Evolutionary conservation across 768 basidiomycete species (phyloP).

Genomic region (Psilocybe sp.): DNA sequence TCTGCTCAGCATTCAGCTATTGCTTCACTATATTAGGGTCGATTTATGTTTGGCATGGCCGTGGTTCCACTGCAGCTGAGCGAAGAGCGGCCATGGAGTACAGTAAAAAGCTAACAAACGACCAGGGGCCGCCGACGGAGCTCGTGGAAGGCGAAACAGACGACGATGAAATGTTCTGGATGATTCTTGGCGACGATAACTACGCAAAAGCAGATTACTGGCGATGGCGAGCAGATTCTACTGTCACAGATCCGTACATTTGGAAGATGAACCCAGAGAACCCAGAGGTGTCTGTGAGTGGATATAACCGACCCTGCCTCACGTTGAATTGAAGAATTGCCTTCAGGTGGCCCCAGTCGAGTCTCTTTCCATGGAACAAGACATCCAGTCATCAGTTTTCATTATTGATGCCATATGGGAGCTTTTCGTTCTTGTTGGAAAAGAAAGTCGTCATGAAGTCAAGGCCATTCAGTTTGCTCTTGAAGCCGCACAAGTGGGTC

Average conservation of each 20-base stretch:
- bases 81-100: slow-evolving; percentile 62
- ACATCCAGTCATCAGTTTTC: slow-evolving; percentile 48
- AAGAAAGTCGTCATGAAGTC: slow-evolving; percentile 58
- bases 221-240: slow-evolving; percentile 59
- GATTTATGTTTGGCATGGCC: slow-evolving; percentile 80
- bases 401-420: slow-evolving; percentile 80
- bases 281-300: slow-evolving; percentile 38
- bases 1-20: slow-evolving; percentile 86
- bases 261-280: slow-evolving; percentile 54
- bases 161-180: slow-evolving; percentile 81
- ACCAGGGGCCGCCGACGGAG: slow-evolving; percentile 43
- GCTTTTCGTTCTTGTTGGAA: slow-evolving; percentile 71
- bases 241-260: slow-evolving; percentile 43
- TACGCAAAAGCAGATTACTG: slow-evolving; percentile 83
- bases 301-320: neutral
- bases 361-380: slow-evolving; percentile 37
- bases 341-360: slow-evolving; percentile 47
- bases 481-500: slow-evolving; percentile 49
- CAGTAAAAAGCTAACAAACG: slow-evolving; percentile 43
- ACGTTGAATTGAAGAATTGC: neutral
- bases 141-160: slow-evolving; percentile 66
- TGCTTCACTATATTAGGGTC: slow-evolving; percentile 69
- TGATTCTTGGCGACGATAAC: slow-evolving; percentile 72
- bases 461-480: slow-evolving; percentile 63
- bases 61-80: slow-evolving; percentile 61